Base-by-base conservation (phyloP, 2,329 filamentous ascomycete species). In the Bipolaris sorokiniana region DNA sequence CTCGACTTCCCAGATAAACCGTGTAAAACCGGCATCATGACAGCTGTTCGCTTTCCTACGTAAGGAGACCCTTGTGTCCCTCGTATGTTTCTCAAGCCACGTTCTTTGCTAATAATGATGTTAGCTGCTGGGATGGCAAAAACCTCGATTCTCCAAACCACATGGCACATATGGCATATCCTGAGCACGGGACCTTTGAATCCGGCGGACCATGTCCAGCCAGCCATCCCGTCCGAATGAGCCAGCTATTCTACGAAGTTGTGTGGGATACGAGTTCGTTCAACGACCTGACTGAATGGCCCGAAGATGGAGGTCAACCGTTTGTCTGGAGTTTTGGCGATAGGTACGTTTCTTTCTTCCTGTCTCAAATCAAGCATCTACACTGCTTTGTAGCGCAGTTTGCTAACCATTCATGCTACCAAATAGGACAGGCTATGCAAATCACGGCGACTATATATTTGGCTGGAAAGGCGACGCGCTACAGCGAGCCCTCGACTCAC, bases 381-480 rank as follows among this genome's bases (percentile, higher is more conserved):
- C 28, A 22, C 33, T 18, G 2, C 1, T 20, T 16, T 6, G 2
- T 5, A 20, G 6, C 10, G 9, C 18, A 23, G 38, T 4, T 18
- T 22, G 10, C 40, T 47, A n/a, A 20, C 9, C 11, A 42, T 45
- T 51, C 9, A 20, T 15, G 37, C 1, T 3, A 15, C 10, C 2
- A 34, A 7, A 16, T 20, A 67, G 74, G 26, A 78, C 77, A 41
- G 80, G 81, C 34, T 76, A 80, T n/a, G 81, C 79, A 3, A 81
- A 81, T 15, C 81, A 83, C 68, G 81, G 80, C 37, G 81, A 83
- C 71, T 83, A 83, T 67, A 66, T 83, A 59, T 83, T 83, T 65
- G 81, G 81, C 53, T 83, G 81, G 81, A 76, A 82, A 69, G 79
- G 70, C 54, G 74, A 82, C 66, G 74, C 77, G 5, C 77, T 83